phyloP scores from a whole-genome alignment of 441 rosid genomes.

The Gossypium davidsonii region DNA sequence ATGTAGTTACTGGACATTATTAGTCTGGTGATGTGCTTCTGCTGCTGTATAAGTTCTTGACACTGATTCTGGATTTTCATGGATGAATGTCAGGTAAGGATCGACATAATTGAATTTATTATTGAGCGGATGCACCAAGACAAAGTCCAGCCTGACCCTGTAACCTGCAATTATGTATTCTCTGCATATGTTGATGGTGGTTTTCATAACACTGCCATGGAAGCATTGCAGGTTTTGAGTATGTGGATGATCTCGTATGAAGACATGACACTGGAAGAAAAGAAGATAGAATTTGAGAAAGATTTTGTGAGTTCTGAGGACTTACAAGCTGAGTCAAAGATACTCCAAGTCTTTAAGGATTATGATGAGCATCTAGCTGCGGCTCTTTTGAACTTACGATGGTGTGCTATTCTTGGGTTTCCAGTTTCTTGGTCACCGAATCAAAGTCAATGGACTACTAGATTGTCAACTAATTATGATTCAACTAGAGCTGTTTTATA shows the following conservation, averaged over 20 bases:
- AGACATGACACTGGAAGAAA: conserved; percentile 31
- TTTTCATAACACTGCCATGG: conserved; percentile 44
- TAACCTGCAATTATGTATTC: conserved; percentile 62
- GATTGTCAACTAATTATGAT: conserved; percentile 38
- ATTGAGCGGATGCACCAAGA: conserved; percentile 54
- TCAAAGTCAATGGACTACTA: conserved; percentile 53
- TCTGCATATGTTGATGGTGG: conserved; percentile 39
- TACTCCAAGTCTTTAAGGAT: conserved; percentile 37
- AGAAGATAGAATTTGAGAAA: conserved; percentile 45
- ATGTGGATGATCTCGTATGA: conserved; percentile 58
- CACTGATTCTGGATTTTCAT: neutral
- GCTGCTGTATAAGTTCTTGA: conserved; percentile 6
- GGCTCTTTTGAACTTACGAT: conserved; percentile 62
- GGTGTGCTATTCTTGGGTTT: conserved; percentile 63
- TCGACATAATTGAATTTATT: conserved; percentile 59
- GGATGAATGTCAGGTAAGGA: conserved; percentile 40
- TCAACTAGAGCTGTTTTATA: neutral
- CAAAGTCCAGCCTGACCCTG: conserved; percentile 58
- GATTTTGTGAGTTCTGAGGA: conserved; percentile 52
- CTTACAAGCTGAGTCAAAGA: conserved; percentile 42
- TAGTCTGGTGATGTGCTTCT: neutral
- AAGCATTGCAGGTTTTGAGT: conserved; percentile 72
- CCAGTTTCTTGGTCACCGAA: conserved; percentile 58
- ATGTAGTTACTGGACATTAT: neutral
- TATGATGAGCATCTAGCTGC: conserved; percentile 37